Evolutionary conservation across 257 asterid species (phyloP), one percentile per base, ranked within the genome.

Genomic region (Capsicum rhomboideum): DNA sequence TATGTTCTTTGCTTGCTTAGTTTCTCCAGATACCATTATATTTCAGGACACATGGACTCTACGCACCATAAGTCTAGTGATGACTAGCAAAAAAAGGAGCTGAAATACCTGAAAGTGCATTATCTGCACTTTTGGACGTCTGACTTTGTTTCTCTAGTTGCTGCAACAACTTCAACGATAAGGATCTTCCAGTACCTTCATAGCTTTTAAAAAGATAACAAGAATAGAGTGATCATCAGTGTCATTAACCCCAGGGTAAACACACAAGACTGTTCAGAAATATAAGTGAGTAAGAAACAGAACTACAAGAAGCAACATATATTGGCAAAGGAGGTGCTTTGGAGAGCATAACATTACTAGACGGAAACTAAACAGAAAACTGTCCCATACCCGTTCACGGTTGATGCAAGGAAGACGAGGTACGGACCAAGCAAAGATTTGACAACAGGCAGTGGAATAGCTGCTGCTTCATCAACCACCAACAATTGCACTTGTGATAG

Each of bases 401-500:
- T 96, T 53, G 99, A 96, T 42, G 99, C 93, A 67, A 96, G 93
- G 90, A 96, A 96, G 68, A 96, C 98, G 53, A 96, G 99, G 87
- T 93, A 96, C 42, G 97, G 97, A 86, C 99, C 99, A 87, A 96
- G 94, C 92, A 96, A 88, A 84, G 97, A 91, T 90, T 93, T 94
- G 83, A 96, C 97, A 86, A 93, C 77, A 28, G 99, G 96, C 85
- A 94, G 89, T 79, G 98, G 99, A 88, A 96, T 93, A 82, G 99
- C 99, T 87, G 99, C 99, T 21, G 99, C 99, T 92, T 96, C 99
- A 84, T 96, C 99, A 90, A 96, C 80, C 83, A 96, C 96, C 85
- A 96, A 88, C 91, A 96, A 88, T 86, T 96, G 97, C 34, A 94
- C 99, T 90, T 96, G 99, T 83, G 97, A 94, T 80, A 93, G 94